Evolutionary conservation across 441 rosid species (phyloP).

Genomic region (Gossypium schwendimanii): DNA sequence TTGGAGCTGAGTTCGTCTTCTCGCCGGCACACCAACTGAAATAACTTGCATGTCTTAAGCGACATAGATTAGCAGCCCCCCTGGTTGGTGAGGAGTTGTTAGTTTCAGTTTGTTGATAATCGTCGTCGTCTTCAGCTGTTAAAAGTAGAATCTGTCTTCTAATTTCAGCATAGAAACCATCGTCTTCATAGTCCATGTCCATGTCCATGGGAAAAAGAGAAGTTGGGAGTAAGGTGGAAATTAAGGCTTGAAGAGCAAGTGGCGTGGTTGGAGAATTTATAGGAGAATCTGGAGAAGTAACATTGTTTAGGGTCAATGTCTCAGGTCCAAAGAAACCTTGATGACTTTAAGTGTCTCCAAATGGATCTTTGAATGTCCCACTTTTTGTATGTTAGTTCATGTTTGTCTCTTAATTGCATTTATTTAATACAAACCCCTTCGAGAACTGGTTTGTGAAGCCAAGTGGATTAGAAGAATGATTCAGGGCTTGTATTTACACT

Average conservation of each 20-base stretch:
- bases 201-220: background rate
- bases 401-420: conserved; percentile 8
- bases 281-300: background rate
- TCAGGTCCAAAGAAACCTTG: background rate
- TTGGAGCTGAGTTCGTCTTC: conserved; percentile 20
- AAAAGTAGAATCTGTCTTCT: conserved; percentile 37
- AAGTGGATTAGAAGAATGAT: conserved; percentile 10
- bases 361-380: conserved; percentile 23
- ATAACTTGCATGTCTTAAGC: conserved; percentile 18
- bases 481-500: background rate
- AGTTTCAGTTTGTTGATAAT: background rate
- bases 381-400: conserved; percentile 27
- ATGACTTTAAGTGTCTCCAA: conserved; percentile 24
- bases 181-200: conserved; percentile 24
- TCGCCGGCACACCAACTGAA: conserved; percentile 25
- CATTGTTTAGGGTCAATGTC: conserved; percentile 21
- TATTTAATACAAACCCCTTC: background rate
- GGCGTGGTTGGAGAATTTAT: background rate
- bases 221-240: too few species aligned
- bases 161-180: conserved; percentile 34
- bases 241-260: too few species aligned
- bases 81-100: background rate
- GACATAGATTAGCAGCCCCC: too few species aligned
- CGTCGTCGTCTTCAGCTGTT: conserved; percentile 38
- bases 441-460: conserved; percentile 6